Conservation (phyloP, 2,329 filamentous ascomycete genomes). For the Lecanosticta acicola region DNA sequence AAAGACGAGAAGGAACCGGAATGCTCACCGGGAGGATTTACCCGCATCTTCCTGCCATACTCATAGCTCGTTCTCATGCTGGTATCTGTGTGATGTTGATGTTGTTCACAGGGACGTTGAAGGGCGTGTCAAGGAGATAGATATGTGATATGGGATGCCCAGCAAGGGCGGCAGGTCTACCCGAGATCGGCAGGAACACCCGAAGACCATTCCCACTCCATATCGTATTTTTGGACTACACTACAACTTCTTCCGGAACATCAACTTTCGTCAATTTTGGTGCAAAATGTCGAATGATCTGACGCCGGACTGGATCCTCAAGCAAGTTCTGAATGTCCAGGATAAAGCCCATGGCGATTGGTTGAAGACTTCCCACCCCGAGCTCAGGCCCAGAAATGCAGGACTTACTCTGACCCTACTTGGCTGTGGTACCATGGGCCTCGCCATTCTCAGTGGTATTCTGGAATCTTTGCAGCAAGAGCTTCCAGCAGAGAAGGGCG, state of each 20-base stretch:
- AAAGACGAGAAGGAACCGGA: too few species aligned
- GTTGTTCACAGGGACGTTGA: too few species aligned
- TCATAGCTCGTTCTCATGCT: too few species aligned
- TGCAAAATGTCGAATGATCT: slow-evolving; percentile 22
- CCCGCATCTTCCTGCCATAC: too few species aligned
- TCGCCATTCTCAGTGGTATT: slow-evolving; percentile 76
- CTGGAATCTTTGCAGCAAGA: slow-evolving; percentile 59
- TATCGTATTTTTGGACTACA: neutral
- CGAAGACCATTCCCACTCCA: too few species aligned
- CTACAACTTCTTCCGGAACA: neutral
- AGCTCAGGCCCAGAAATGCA: slow-evolving; percentile 15
- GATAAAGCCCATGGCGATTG: slow-evolving; percentile 22
- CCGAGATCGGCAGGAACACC: too few species aligned
- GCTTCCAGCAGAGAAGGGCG: neutral
- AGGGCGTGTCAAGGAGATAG: too few species aligned
- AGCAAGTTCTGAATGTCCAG: slow-evolving; percentile 27
- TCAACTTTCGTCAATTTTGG: neutral
- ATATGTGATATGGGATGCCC: too few species aligned
- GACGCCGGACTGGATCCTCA: slow-evolving; percentile 29
- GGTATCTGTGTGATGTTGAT: too few species aligned
- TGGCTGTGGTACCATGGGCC: slow-evolving; percentile 84
- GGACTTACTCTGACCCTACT: slow-evolving; percentile 70
- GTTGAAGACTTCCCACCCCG: slow-evolving; percentile 14
- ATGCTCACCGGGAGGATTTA: too few species aligned
- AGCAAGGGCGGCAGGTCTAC: too few species aligned